Evolutionary conservation across 2,329 filamentous ascomycete genomes (phyloP).

Genomic region (Fusarium neocosmosporiellum): DNA sequence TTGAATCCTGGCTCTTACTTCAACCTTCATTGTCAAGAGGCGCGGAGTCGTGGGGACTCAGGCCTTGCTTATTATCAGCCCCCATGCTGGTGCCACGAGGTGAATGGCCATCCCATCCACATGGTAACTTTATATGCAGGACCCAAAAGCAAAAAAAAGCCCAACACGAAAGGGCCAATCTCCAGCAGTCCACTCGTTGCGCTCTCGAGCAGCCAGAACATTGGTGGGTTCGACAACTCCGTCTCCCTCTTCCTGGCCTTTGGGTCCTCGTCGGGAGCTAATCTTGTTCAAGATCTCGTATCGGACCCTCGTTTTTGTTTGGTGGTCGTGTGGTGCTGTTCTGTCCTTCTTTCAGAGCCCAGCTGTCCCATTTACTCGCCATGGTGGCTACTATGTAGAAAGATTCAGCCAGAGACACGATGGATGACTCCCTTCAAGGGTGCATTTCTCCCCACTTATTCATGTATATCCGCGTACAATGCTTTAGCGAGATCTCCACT

Average conservation of each 20-base stretch:
- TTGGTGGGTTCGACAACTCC: conserved; percentile 6
- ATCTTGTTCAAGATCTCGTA: conserved; percentile 7
- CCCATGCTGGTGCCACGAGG: conserved; percentile 38
- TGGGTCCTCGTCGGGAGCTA: conserved; percentile 15
- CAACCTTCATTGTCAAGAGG: not conserved
- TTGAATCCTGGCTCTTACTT: conserved; percentile 3
- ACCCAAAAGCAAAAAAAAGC: conserved; percentile 17
- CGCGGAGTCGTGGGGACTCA: conserved; percentile 11
- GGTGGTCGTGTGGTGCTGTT: not conserved
- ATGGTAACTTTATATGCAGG: conserved; percentile 15
- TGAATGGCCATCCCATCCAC: conserved; percentile 30
- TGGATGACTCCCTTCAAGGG: conserved; percentile 12
- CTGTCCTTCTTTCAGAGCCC: not conserved
- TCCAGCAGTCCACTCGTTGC: conserved; percentile 18
- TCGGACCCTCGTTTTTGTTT: not conserved
- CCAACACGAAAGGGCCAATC: conserved; percentile 1
- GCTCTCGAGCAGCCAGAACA: not conserved
- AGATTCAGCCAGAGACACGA: not conserved
- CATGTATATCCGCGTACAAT: not conserved
- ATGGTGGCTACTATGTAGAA: not conserved
- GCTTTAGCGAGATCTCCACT: conserved; percentile 19
- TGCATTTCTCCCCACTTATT: conserved; percentile 6
- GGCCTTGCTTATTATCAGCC: not conserved
- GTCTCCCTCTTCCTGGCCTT: not conserved
- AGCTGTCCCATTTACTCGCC: not conserved